These are phyloP conservation scores for Alternaria sp. DNA, from an alignment of 2,329 filamentous ascomycete genomes.

Conservation along the genomic window DNA sequence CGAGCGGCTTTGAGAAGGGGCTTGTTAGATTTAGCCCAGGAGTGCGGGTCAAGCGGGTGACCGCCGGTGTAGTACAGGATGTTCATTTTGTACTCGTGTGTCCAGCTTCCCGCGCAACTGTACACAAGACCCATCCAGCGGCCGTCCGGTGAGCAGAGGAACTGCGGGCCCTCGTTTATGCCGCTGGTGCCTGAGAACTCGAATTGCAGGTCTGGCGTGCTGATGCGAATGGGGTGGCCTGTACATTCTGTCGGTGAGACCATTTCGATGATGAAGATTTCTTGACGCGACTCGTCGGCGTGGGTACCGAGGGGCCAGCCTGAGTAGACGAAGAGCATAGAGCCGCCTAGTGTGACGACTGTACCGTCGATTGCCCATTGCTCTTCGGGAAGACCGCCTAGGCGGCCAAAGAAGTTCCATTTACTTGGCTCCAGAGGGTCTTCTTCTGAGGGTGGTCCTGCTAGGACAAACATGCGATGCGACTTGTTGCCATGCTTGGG, in stretches of 20 bases:
- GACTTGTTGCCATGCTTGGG: conserved; percentile 52
- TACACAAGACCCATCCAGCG: conserved; percentile 55
- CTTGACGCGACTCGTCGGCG: conserved; percentile 49
- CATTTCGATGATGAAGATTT: conserved; percentile 54
- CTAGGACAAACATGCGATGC: conserved; percentile 56
- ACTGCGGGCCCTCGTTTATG: conserved; percentile 56
- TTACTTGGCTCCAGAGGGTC: conserved; percentile 37
- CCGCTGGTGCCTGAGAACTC: conserved; percentile 50
- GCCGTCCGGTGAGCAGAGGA: conserved; percentile 43
- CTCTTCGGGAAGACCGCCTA: conserved; percentile 49
- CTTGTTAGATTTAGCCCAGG: conserved; percentile 49
- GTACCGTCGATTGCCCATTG: conserved; percentile 59
- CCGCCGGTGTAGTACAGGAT: conserved; percentile 51
- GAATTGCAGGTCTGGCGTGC: conserved; percentile 49
- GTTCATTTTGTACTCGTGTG: conserved; percentile 57
- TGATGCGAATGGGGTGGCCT: conserved; percentile 49
- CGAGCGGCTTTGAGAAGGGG: conserved; percentile 49
- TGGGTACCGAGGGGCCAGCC: conserved; percentile 52
- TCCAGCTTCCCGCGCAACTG: conserved; percentile 55
- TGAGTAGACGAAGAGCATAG: conserved; percentile 54
- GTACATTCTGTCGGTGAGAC: conserved; percentile 43
- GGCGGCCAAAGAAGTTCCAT: conserved; percentile 53
- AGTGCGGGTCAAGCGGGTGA: conserved; percentile 46
- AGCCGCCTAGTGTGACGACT: conserved; percentile 48
- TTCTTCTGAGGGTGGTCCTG: conserved; percentile 46